Base-by-base conservation (phyloP, 805 yeast species). In the Teunomyces lycoperdinae region DNA sequence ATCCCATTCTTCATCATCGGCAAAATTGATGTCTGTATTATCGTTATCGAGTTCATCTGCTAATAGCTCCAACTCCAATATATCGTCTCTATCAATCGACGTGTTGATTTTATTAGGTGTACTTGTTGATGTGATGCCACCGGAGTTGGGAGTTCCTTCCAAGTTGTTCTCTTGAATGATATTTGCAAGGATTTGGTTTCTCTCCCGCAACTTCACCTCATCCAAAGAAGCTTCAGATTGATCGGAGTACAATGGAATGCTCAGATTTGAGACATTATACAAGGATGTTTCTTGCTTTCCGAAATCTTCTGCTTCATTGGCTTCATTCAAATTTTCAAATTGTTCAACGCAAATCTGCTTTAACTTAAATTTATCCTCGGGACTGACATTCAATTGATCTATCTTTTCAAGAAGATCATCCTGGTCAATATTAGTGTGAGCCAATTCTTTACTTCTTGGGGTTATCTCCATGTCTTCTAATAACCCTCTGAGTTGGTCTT, bases 51-150 rank as follows among this genome's bases (percentile, higher is more conserved):
- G 54, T 9, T 78, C 79, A 44, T 75, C 80, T 0, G 85, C 83
- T 2, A 81, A 64, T 20, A 81, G 44, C 50, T 82, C 86, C 11
- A 83, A 60, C 46, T 81, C 80, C 1, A 79, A 58, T 7, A 81
- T 55, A 49, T 81, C 84, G 3, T 74, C 72, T 4, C 66, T 66
- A 44, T 71, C 76, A 40, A 76, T 66, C 0, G 71, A 65, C 11
- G 56, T 56, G 30, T n/a, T 41, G 10, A 26, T 14, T 13, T 41
- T 35, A 9, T 50, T 47, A 3, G 54, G 51, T 9, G 51, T 50
- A 41, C 54, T 52, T 2, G 55, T 46, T 5, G 34, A 17, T 2
- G 36, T 16, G 11, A 47, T 47, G 10, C 33, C 50, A 4, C 32
- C 44, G 17, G 41, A 30, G 9, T 34, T 31, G 11, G 44, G 43